Evolutionary conservation across 2,329 filamentous ascomycete genomes (phyloP), one percentile per base, ranked within the genome.

Genomic region (Orbilia oligospora): DNA sequence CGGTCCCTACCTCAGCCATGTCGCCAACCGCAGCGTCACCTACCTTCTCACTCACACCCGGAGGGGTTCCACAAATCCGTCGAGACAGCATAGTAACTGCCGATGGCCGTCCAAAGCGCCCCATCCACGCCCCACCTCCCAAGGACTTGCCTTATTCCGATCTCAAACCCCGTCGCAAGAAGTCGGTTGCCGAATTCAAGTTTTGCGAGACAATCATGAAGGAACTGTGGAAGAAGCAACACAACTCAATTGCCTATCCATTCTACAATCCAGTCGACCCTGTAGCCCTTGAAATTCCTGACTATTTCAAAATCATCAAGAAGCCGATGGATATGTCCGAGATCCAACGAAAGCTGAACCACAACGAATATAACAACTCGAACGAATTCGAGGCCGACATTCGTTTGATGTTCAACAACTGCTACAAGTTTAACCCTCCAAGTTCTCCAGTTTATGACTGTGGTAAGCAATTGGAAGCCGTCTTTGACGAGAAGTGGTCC

Each of bases 281-380:
- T 0, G 94, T 98, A 41, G 95, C 94, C 0, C 87, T 98, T 68
- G 94, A 95, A 83, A 97, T 98, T 76, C 96, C 96, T 0, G 91
- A 92, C 24, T 99, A 99, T 84, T 93, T 96, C 84, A 93, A 92
- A 82, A 87, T 98, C 79, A 94, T 99, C 86, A 98, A 97, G 87
- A 93, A 94, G 83, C 96, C 96, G 0, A 99, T 98, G 95, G 95
- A 99, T 84, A 87, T 78, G 75, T 72, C 70, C 97, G 63, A 87
- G 88, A 16, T 97, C 93, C n/a, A 92, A 97, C 83, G 88, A 49
- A 97, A 97, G 85, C 87, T 97, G 48, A 90, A 91, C 81, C 87
- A 87, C 12, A 93, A 94, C 27, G 89, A 93, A 71, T 98, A 98
- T 83, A 88, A 90, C 81, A 93, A 88, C 71, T 88, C 93, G 0